Evolutionary conservation across 1,284 basidiomycete genomes (phyloP), one percentile per base, ranked within the genome.

Genomic region (Phaffia rhodozyma): DNA sequence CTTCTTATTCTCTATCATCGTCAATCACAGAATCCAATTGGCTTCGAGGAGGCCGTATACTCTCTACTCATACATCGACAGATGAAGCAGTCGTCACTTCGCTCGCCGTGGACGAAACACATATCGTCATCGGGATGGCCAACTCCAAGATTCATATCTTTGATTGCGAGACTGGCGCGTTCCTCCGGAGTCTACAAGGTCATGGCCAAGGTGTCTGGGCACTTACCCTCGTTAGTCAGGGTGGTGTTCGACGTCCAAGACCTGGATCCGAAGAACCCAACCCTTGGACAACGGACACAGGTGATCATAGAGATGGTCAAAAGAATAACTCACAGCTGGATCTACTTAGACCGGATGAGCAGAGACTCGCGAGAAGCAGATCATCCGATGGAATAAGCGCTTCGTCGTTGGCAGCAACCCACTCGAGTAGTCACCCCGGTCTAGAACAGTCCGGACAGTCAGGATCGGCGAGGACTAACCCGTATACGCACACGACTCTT

Each of bases 101-200:
- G 3, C 79, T 96, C 27, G 89, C 91, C 0, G 81, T 97, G 66
- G 89, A 96, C 75, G 77, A 81, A 29, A 83, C 89, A 61, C 91
- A 86, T 82, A 84, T 97, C 70, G 85, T 94, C 51, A 86, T 93
- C 29, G 93, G 91, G 1, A 86, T 96, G 73, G 89, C 90, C 18
- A 94, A 89, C 73, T 83, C 83, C 69, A 85, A 86, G 68, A 88
- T 97, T 55, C 89, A 92, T 72, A 82, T 97, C 29, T 97, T 94
- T 75, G 86, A 85, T 69, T 85, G 87, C 0, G 78, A 78, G 50
- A 89, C 87, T 0, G 94, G 93, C 0, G 82, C 86, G 5, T 83
- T 89, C 58, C 80, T 82, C 34, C 81, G 86, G 55, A 90, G 88
- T 0, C 81, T 98, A 3, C 79, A 84, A 1, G 94, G 92, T 0